These are phyloP conservation scores for Ascosphaera aggregata DNA, from an alignment of 2,329 filamentous ascomycete species.

Conservation along the genomic window DNA sequence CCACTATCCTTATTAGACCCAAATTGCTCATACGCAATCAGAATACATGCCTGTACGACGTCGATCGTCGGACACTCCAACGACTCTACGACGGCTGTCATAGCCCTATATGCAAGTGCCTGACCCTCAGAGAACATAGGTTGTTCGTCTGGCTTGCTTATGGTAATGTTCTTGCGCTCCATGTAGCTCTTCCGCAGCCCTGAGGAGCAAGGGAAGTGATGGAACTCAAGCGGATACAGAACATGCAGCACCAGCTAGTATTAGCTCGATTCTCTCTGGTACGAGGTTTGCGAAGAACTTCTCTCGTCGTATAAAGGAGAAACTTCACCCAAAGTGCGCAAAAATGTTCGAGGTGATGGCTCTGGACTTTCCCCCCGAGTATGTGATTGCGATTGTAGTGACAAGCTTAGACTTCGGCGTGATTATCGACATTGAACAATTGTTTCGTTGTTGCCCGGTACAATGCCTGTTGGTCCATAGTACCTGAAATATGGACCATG, in stretches of 20 bases:
- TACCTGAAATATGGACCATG: conserved; percentile 71
- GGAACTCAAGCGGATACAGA: conserved; percentile 65
- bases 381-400: conserved; percentile 3
- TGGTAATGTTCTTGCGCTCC: conserved; percentile 28
- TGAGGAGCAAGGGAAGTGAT: conserved; percentile 25
- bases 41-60: conserved; percentile 59
- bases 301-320: conserved; percentile 53
- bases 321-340: conserved; percentile 59
- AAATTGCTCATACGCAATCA: conserved; percentile 77
- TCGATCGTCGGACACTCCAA: conserved; percentile 65
- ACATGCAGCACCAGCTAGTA: conserved; percentile 70
- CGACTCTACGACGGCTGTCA: conserved; percentile 58
- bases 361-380: conserved; percentile 15
- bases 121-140: too few species aligned
- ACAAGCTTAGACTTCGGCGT: conserved; percentile 11
- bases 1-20: conserved; percentile 74
- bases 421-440: conserved; percentile 33
- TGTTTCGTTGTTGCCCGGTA: conserved; percentile 85
- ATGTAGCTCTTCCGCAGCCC: conserved; percentile 12
- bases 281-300: conserved; percentile 53
- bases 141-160: conserved; percentile 11
- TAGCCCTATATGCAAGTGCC: conserved; percentile 59
- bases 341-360: conserved; percentile 29
- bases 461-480: conserved; percentile 76
- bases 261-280: conserved; percentile 61